Evolutionary conservation across 2,329 filamentous ascomycete species (phyloP).

Genomic region (Nothophoma quercina): DNA sequence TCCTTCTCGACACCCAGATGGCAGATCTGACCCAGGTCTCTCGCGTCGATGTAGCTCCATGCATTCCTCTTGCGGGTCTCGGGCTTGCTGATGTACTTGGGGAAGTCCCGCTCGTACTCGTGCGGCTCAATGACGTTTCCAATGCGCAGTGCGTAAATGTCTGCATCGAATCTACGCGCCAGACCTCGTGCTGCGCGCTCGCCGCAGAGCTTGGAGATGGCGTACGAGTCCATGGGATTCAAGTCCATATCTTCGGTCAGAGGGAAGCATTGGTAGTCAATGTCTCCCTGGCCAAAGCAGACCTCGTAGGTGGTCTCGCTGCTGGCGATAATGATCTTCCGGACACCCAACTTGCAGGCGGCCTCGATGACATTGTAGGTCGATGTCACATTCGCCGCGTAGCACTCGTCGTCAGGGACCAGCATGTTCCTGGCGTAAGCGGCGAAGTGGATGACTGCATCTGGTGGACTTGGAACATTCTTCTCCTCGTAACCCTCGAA

Average conservation of each 20-base stretch:
- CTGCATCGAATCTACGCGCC: conserved; percentile 61
- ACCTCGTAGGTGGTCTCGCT: conserved; percentile 69
- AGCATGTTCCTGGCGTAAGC: conserved; percentile 67
- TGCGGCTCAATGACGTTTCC: conserved; percentile 69
- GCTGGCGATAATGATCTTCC: conserved; percentile 68
- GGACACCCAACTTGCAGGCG: conserved; percentile 67
- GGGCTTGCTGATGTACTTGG: conserved; percentile 59
- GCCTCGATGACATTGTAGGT: conserved; percentile 71
- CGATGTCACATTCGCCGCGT: conserved; percentile 62
- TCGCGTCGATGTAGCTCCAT: conserved; percentile 69
- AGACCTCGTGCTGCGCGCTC: conserved; percentile 66
- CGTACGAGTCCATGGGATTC: conserved; percentile 69
- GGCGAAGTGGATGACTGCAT: conserved; percentile 69
- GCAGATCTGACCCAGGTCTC: conserved; percentile 69
- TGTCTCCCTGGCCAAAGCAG: conserved; percentile 66
- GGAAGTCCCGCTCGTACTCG: conserved; percentile 65
- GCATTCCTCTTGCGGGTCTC: conserved; percentile 63
- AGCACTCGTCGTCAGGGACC: conserved; percentile 67
- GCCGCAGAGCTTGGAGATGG: conserved; percentile 66
- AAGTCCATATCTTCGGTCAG: conserved; percentile 66
- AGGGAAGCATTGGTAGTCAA: conserved; percentile 65
- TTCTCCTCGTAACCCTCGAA: conserved; percentile 59
- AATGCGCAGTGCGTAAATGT: conserved; percentile 69
- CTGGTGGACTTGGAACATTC: conserved; percentile 56
- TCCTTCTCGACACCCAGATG: conserved; percentile 61